Percentiles rank a stretch among this genome's conserved stretches.
Evolutionary conservation across 192 early-diverging fungal genomes (phyloP).

Genomic region (Coemansia sp.): DNA sequence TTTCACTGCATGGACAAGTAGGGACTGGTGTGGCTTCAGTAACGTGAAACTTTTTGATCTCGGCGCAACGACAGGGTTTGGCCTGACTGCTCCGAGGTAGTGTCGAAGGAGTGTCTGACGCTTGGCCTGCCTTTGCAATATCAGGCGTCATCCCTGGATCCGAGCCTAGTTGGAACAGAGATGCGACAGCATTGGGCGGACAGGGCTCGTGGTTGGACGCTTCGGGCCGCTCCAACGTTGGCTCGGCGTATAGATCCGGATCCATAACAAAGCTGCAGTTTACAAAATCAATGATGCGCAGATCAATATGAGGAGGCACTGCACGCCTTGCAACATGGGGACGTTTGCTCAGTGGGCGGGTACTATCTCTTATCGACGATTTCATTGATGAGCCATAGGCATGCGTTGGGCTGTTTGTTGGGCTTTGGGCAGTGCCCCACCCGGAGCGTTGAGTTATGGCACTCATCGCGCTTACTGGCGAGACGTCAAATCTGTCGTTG

Average conservation of each 20-base stretch:
- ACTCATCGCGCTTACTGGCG: slow-evolving; percentile 11
- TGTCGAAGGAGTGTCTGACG: background rate
- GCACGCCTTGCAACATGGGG: background rate
- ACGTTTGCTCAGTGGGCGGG: background rate
- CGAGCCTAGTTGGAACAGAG: slow-evolving; percentile 14
- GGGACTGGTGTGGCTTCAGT: slow-evolving; percentile 33
- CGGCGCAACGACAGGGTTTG: background rate
- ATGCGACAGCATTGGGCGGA: slow-evolving; percentile 22
- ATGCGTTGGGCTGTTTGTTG: background rate
- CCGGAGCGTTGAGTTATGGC: background rate
- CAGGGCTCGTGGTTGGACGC: slow-evolving; percentile 43
- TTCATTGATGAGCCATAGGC: background rate
- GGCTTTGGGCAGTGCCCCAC: background rate
- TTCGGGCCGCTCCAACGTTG: slow-evolving; percentile 45
- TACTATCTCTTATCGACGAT: background rate
- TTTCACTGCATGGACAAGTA: slow-evolving; percentile 30
- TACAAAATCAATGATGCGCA: slow-evolving; percentile 97
- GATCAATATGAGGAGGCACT: slow-evolving; percentile 59
- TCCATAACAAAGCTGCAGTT: slow-evolving; percentile 73
- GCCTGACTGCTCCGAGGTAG: background rate
- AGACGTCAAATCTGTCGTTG: slow-evolving; percentile 13
- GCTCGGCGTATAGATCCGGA: slow-evolving; percentile 52
- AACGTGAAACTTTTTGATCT: slow-evolving; percentile 20
- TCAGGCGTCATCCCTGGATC: slow-evolving; percentile 10
- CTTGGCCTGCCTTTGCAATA: background rate